phyloP scores from a whole-genome alignment of 441 rosid genomes.

The Erodium moschatum region DNA sequence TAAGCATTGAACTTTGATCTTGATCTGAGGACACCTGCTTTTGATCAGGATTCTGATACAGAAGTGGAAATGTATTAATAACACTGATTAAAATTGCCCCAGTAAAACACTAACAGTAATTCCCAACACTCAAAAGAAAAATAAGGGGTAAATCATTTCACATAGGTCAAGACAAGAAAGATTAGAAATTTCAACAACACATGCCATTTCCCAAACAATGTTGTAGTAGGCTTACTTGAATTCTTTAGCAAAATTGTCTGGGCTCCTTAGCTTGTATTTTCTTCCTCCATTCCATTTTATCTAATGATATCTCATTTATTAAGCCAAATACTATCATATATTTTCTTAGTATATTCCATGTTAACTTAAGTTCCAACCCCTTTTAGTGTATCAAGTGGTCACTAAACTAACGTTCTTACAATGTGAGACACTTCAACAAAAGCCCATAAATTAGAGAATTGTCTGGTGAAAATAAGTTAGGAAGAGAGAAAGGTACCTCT shows the following conservation, averaged over 20 bases:
- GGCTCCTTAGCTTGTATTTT: neutral
- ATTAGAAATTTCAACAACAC: neutral
- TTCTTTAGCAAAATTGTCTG: neutral
- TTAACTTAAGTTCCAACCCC: neutral
- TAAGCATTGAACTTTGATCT: slow-evolving; percentile 95
- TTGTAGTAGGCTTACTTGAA: neutral
- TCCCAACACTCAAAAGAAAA: neutral
- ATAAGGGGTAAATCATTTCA: neutral
- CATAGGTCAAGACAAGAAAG: neutral
- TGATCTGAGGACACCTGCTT: slow-evolving; percentile 71
- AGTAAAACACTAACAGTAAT: neutral
- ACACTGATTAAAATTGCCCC: neutral
- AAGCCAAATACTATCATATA: neutral
- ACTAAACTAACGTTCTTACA: neutral
- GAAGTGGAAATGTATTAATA: slow-evolving; percentile 12
- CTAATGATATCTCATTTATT: neutral
- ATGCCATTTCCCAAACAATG: neutral
- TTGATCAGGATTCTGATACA: slow-evolving; percentile 52
- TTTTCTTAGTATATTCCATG: neutral
- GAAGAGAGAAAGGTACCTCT: slow-evolving; percentile 46
- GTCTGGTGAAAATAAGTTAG: neutral
- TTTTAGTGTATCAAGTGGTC: neutral
- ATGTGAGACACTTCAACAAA: neutral
- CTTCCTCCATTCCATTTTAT: neutral
- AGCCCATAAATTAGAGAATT: neutral